These are phyloP conservation scores for Thelephora ganbajun DNA, from an alignment of 768 basidiomycete genomes.

Conservation along the genomic window DNA sequence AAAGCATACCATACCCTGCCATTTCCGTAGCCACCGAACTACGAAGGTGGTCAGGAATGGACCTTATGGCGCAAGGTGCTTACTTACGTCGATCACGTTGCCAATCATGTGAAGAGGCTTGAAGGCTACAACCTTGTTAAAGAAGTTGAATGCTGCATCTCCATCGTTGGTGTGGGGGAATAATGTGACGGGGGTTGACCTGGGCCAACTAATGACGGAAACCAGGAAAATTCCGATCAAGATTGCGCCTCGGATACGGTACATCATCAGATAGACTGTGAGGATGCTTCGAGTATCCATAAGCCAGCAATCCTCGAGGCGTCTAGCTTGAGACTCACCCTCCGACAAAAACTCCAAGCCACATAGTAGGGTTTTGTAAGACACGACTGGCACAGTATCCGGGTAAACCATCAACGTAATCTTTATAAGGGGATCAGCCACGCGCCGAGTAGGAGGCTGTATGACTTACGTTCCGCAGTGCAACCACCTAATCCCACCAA, in stretches of 20 bases:
- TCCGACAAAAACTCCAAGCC: conserved; percentile 80
- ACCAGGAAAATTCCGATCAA: conserved; percentile 74
- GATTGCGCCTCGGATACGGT: conserved; percentile 73
- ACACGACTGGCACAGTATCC: conserved; percentile 51
- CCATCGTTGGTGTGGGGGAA: conserved; percentile 65
- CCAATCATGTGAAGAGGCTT: conserved; percentile 46
- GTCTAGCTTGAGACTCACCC: conserved; percentile 31
- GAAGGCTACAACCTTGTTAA: conserved; percentile 75
- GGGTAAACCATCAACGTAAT: conserved; percentile 34
- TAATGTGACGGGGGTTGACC: conserved; percentile 65
- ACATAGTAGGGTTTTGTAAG: conserved; percentile 64
- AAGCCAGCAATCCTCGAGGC: not conserved
- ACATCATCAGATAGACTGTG: conserved; percentile 71
- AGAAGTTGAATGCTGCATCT: conserved; percentile 65
- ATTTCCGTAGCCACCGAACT: conserved; percentile 22
- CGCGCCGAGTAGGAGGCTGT: not conserved
- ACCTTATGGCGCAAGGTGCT: not conserved
- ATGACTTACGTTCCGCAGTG: conserved; percentile 26
- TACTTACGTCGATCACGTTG: conserved; percentile 52
- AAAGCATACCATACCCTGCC: conserved; percentile 80
- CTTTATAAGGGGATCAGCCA: conserved; percentile 9
- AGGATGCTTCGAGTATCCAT: conserved; percentile 32
- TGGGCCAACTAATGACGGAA: conserved; percentile 81
- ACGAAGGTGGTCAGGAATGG: not conserved
- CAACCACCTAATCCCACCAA: conserved; percentile 73